These are phyloP conservation scores for Venturia oleaginea DNA, from an alignment of 2,329 filamentous ascomycete species.

Conservation along the genomic window DNA sequence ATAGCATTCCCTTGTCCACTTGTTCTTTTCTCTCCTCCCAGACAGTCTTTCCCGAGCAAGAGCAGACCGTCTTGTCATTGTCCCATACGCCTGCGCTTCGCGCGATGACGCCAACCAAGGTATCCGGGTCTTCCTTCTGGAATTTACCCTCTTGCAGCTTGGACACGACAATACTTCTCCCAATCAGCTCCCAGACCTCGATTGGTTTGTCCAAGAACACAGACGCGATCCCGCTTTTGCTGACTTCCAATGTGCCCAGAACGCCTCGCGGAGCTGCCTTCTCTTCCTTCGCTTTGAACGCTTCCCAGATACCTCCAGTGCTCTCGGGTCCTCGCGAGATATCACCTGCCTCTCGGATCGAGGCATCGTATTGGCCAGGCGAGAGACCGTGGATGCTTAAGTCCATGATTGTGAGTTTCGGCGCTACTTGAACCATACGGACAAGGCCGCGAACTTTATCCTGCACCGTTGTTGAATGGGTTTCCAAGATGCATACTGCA, in stretches of 20 bases:
- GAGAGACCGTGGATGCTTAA: slow-evolving; percentile 74
- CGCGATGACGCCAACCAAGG: slow-evolving; percentile 86
- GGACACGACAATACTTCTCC: slow-evolving; percentile 81
- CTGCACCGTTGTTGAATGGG: slow-evolving; percentile 51
- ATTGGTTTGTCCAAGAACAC: slow-evolving; percentile 75
- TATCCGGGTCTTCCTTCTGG: slow-evolving; percentile 69
- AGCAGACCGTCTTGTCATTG: slow-evolving; percentile 97
- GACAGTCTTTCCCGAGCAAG: slow-evolving; percentile 93
- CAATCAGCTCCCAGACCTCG: slow-evolving; percentile 93
- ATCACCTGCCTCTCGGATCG: slow-evolving; percentile 77
- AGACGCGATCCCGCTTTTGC: slow-evolving; percentile 63
- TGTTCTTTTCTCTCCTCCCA: slow-evolving; percentile 96
- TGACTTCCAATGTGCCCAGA: slow-evolving; percentile 69
- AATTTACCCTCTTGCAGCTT: slow-evolving; percentile 52
- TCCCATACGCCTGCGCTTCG: slow-evolving; percentile 97
- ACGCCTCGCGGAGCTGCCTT: slow-evolving; percentile 46
- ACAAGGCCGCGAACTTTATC: slow-evolving; percentile 76
- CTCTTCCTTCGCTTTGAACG: slow-evolving; percentile 21
- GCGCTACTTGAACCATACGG: slow-evolving; percentile 84
- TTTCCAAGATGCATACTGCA: slow-evolving; percentile 93
- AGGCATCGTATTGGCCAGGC: slow-evolving; percentile 74
- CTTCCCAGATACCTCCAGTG: slow-evolving; percentile 71
- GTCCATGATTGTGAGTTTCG: slow-evolving; percentile 73
- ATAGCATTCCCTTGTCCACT: slow-evolving; percentile 83
- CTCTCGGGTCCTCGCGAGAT: slow-evolving; percentile 76